phyloP scores from a whole-genome alignment of 2,329 filamentous ascomycete species.

The Xylaria sp. region DNA sequence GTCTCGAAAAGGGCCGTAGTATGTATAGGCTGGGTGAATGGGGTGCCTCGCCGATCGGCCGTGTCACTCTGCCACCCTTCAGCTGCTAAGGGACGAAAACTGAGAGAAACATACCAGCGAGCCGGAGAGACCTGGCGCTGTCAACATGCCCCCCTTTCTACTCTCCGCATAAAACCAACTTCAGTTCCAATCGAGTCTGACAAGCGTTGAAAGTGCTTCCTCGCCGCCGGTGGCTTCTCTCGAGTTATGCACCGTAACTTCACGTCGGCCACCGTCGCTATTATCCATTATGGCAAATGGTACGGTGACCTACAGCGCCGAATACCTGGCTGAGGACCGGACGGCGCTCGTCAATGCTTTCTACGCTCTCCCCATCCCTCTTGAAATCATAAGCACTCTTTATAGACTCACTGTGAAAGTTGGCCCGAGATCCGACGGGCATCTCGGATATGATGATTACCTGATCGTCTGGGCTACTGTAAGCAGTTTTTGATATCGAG shows the following conservation, averaged over 20 bases:
- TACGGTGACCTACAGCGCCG: constrained; percentile 36
- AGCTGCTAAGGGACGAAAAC: neutral
- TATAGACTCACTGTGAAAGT: constrained; percentile 42
- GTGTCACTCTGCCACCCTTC: constrained; percentile 5
- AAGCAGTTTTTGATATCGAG: constrained; percentile 15
- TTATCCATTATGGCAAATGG: constrained; percentile 12
- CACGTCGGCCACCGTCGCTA: neutral
- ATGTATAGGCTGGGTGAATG: neutral
- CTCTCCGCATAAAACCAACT: constrained; percentile 1
- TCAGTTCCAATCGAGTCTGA: neutral
- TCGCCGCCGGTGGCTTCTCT: neutral
- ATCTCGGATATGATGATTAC: constrained; percentile 43
- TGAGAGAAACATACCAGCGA: neutral
- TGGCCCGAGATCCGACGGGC: constrained; percentile 33
- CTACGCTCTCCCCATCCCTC: constrained; percentile 43
- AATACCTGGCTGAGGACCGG: constrained; percentile 42
- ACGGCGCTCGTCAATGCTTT: constrained; percentile 36
- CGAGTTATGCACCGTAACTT: constrained; percentile 7
- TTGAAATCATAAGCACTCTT: constrained; percentile 42
- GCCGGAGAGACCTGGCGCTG: neutral
- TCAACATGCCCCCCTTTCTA: neutral
- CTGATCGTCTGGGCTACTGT: constrained; percentile 46
- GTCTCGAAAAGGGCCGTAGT: constrained; percentile 10
- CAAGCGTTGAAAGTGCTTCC: neutral
- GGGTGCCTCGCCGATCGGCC: constrained; percentile 12